Conservation (phyloP, 2,329 filamentous ascomycete genomes). For the Pyrenochaeta sp. region DNA sequence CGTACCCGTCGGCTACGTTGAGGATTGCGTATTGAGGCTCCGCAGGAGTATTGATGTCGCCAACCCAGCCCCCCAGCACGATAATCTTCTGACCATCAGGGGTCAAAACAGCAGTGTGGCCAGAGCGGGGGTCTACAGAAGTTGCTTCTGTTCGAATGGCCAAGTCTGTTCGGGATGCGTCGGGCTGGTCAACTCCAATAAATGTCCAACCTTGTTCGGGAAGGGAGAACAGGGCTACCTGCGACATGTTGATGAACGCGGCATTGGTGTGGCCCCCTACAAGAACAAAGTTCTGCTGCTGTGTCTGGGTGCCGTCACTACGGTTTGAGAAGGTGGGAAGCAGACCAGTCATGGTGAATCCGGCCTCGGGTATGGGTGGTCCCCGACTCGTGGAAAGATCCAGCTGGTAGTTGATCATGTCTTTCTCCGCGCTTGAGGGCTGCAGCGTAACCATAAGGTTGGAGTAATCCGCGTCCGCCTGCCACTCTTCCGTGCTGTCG, state of each 20-base stretch:
- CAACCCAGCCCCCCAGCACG: constrained; percentile 91
- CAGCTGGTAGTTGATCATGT: constrained; percentile 54
- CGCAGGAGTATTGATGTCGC: constrained; percentile 76
- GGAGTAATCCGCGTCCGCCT: constrained; percentile 76
- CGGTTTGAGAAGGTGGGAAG: constrained; percentile 73
- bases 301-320: constrained; percentile 67
- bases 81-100: constrained; percentile 80
- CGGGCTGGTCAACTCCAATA: constrained; percentile 66
- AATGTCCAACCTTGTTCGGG: constrained; percentile 90
- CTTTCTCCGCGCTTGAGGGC: constrained; percentile 51
- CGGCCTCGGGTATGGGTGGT: constrained; percentile 80
- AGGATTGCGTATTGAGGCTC: constrained; percentile 82
- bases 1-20: constrained; percentile 76
- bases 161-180: constrained; percentile 62
- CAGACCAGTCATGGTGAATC: constrained; percentile 81
- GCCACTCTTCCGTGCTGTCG: constrained; percentile 62
- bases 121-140: constrained; percentile 79
- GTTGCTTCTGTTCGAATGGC: constrained; percentile 56
- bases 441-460: constrained; percentile 77
- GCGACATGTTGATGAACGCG: constrained; percentile 95
- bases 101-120: constrained; percentile 83
- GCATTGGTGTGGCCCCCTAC: constrained; percentile 83
- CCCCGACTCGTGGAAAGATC: constrained; percentile 62
- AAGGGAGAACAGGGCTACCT: constrained; percentile 83
- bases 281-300: constrained; percentile 80